Evolutionary conservation across 805 yeast species (phyloP), one percentile per base, ranked within the genome.

Genomic region (Candida silvicultrix): DNA sequence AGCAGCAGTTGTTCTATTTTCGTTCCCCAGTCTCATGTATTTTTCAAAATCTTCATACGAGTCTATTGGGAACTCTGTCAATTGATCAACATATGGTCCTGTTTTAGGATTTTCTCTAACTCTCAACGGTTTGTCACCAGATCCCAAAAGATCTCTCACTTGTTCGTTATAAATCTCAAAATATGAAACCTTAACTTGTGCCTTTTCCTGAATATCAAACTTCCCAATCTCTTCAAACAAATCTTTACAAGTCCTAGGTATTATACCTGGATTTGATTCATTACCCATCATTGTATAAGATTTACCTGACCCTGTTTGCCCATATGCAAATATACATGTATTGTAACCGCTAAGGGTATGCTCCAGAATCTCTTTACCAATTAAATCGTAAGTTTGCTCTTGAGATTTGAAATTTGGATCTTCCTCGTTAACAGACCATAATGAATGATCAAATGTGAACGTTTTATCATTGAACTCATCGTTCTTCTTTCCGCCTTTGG

Each of bases 281-380:
- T 70, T 52, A 0, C 87, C 85, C 66, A 87, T 77, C 94, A 87
- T 86, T 1, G 95, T 88, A 63, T 77, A 82, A 0, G 95, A 81
- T 57, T 87, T 87, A 1, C 96, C 96, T 0, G 94, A 75, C 1
- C 86, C 90, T 0, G 95, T 88, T 60, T 88, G 95, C 5, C 89
- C 90, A 55, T 84, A 83, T 1, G 89, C 89, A 61, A 83, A 79
- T 1, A 84, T 80, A 58, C 88, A 83, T 2, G 85, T 83, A 51
- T 84, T 82, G 60, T 73, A 81, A 0, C 95, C 95, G 51, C 75
- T 77, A 43, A 85, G 60, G 4, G 86, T 71, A 67, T 80, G 88
- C 23, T 75, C 71, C 8, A 86, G 64, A 47, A 83, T 68, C 38
- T 79, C 81, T 11, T 70, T 68, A 0, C 90, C 95, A 16, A 80